Conservation (phyloP, 306 rosid genomes). For the Sesbania bispinosa region DNA sequence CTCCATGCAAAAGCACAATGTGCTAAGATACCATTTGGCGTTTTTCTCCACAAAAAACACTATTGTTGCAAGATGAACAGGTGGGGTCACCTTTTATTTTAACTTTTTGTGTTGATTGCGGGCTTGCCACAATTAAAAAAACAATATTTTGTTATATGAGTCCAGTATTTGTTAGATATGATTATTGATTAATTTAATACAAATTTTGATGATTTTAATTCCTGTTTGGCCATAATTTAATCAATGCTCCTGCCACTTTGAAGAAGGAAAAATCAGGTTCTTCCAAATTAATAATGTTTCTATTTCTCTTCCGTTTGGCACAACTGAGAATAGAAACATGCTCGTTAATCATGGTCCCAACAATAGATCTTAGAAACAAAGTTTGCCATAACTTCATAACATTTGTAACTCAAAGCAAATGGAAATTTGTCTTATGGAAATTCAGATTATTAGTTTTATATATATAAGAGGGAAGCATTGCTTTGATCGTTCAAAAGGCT, state of each 20-base stretch:
- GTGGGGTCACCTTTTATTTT: slow-evolving; percentile 27
- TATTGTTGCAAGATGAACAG: slow-evolving; percentile 2
- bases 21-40: neutral
- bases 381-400: neutral
- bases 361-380: neutral
- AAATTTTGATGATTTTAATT: too few species aligned
- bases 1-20: slow-evolving; percentile 20
- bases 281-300: neutral
- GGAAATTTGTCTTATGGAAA: neutral
- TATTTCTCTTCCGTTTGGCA: neutral
- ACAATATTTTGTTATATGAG: too few species aligned
- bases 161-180: too few species aligned
- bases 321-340: neutral
- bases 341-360: neutral
- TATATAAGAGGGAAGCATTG: neutral
- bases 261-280: neutral
- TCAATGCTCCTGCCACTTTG: neutral
- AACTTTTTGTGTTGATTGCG: slow-evolving; percentile 17
- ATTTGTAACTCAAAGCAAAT: neutral
- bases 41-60: neutral
- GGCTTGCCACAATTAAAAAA: slow-evolving; percentile 12
- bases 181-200: too few species aligned
- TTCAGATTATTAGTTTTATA: neutral
- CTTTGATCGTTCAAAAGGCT: slow-evolving; percentile 6
- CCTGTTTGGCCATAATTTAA: neutral